Evolutionary conservation across 2,329 filamentous ascomycete genomes (phyloP).

Genomic region (Pestalotiopsis sp.): DNA sequence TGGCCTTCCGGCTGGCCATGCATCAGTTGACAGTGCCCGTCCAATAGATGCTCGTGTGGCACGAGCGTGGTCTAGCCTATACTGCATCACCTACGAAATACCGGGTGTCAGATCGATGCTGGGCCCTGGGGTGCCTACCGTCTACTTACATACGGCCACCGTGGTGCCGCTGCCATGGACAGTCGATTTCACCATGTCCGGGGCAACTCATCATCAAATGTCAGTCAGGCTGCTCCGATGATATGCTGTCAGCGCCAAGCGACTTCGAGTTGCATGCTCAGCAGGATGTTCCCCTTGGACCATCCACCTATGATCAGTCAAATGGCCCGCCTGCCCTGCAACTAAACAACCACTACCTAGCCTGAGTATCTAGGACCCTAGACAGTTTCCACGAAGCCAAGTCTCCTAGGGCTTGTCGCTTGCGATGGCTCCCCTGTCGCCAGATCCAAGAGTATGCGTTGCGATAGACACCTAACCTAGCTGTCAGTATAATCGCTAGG

Average conservation of each 20-base stretch:
- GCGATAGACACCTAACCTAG: background rate
- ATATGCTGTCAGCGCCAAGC: background rate
- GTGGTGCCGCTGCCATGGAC: no score
- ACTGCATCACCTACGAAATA: no score
- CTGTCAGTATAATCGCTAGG: constrained; percentile 9
- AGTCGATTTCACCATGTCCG: no score
- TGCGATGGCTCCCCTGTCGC: background rate
- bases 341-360: background rate
- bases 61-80: background rate
- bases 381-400: background rate
- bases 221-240: background rate
- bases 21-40: background rate
- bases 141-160: background rate
- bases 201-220: background rate
- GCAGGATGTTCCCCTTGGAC: background rate
- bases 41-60: background rate
- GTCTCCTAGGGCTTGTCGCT: background rate
- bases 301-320: background rate
- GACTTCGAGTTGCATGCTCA: background rate
- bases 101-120: no score
- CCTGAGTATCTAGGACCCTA: background rate
- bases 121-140: background rate
- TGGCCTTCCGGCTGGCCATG: background rate
- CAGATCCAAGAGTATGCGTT: background rate
- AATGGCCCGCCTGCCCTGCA: background rate